Evolutionary conservation across 768 basidiomycete genomes (phyloP), one percentile per base, ranked within the genome.

Genomic region (Trametes gibbosa): DNA sequence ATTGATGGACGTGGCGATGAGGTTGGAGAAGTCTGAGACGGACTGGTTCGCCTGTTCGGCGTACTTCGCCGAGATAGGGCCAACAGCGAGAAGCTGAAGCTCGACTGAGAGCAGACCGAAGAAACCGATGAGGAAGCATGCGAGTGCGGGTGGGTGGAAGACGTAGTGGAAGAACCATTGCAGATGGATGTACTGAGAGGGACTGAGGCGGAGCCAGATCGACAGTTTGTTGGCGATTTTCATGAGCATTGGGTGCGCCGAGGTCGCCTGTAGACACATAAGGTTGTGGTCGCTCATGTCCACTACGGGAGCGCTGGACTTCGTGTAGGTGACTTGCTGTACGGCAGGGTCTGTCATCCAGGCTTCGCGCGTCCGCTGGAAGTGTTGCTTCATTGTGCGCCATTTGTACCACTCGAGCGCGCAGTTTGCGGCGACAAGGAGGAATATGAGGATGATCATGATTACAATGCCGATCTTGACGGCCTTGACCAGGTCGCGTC

Each of bases 131-230:
- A 95, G 82, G 70, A 99, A 86, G 69, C 95, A 91, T 0, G 92
- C 89, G 45, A 96, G 81, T 0, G 93, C 95, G 1, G 92, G 90
- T 2, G 93, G 85, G 68, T 98, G 91, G 72, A 94, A 92, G 58
- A 99, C 78, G 75, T 97, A 97, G 66, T 90, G 82, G 67, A 90
- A 78, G 74, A 96, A 92, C 92, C 94, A 99, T 58, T 86, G 84
- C 17, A 92, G 73, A 65, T 90, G 82, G 24, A 80, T 81, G 65
- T 91, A 83, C 59, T 88, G 80, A 37, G 79, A 73, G 6, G 86
- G 81, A 8, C 80, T 79, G 58, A 93, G 75, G 42, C 72, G 81
- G 32, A 92, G 68, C 49, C 73, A 69, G 5, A 73, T 57, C 6
- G 84, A 76, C 6, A 92, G 58, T 21, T 70, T 70, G 68, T 86